Percentiles rank a stretch among this genome's conserved stretches.
Conservation (phyloP, 495 filamentous ascomycete species). For the Penicillium malachiteum region DNA sequence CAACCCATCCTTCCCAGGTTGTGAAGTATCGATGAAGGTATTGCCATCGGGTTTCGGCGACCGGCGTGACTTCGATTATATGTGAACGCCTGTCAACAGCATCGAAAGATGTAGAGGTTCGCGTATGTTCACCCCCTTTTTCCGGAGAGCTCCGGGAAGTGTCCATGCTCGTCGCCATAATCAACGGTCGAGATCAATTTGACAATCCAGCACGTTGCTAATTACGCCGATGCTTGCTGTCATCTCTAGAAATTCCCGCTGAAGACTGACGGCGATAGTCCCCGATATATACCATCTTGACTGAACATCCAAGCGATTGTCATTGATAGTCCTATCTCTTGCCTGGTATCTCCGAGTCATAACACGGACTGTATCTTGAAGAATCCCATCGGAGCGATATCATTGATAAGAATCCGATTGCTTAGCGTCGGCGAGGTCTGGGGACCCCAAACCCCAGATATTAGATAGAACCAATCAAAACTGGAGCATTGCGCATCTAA, state of each 20-base stretch:
- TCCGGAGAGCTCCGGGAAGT: conserved; percentile 9
- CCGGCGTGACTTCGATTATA: conserved; percentile 12
- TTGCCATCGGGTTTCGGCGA: conserved; percentile 25
- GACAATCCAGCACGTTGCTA: neutral
- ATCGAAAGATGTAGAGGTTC: conserved; percentile 10
- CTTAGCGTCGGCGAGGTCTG: conserved; percentile 21
- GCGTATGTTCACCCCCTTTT: conserved; percentile 4
- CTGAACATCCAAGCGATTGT: neutral
- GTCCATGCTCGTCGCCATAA: conserved; percentile 5
- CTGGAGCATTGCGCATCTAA: neutral
- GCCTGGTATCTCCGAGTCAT: conserved; percentile 7
- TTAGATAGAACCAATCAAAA: neutral
- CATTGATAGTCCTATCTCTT: conserved; percentile 11
- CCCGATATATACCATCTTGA: conserved; percentile 11
- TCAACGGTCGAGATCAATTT: neutral
- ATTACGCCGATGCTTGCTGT: neutral
- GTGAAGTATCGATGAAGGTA: conserved; percentile 40
- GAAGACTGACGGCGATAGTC: neutral
- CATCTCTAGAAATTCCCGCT: neutral
- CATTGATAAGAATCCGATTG: conserved; percentile 17
- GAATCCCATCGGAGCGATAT: neutral
- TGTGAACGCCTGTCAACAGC: conserved; percentile 5
- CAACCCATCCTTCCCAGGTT: conserved; percentile 68
- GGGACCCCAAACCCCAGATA: conserved; percentile 2
- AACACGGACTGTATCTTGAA: conserved; percentile 4